Evolutionary conservation across 2,329 filamentous ascomycete species (phyloP), one percentile per base, ranked within the genome.

Genomic region (Sporothrix variecibatus): DNA sequence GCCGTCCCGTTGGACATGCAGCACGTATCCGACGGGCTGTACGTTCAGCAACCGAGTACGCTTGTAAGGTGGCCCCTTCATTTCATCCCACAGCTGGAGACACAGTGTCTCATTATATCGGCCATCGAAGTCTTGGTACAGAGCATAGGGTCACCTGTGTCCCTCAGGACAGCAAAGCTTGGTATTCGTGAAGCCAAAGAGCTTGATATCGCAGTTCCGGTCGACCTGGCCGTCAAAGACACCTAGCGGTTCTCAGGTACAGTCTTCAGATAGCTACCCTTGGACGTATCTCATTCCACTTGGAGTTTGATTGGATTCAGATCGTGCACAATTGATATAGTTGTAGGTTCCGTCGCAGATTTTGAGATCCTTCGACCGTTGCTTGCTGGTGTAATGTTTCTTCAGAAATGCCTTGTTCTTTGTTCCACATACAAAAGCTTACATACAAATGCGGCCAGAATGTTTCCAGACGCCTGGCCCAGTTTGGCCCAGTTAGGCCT

Each of bases 11-110:
- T 40, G 38, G 62, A 43, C n/a, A 20, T 23, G 31, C 58, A 40
- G 38, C 62, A 67, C 23, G 2, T 67, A 67, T 28, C 62, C 62
- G 62, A 28, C 23, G 38, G n/a, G 62, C 62, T 67, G 38, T 46
- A 67, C 62, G 23, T 26, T 9, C 38, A 15, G 62, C 38, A 43
- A 26, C 23, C n/a, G n/a, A 28, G 62, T 20, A 46, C 62, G 15
- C 38, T 67, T 17, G 62, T 28, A 28, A 38, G 38, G 62, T 20
- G 38, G 11, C n/a, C 62, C n/a, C 23, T 67, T 46, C 38, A 46
- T 67, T 67, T 46, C 23, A 46, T 67, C 38, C 46, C 62, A 40
- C 20, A 23, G 38, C 11, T 26, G 7, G 23, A 28, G 5, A 23
- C 62, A 46, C 23, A 9, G 46, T 67, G 38, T 28, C 62, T 67